These are phyloP conservation scores for Streptanthus diversifolius DNA, from an alignment of 345 rosid genomes.

Conservation along the genomic window DNA sequence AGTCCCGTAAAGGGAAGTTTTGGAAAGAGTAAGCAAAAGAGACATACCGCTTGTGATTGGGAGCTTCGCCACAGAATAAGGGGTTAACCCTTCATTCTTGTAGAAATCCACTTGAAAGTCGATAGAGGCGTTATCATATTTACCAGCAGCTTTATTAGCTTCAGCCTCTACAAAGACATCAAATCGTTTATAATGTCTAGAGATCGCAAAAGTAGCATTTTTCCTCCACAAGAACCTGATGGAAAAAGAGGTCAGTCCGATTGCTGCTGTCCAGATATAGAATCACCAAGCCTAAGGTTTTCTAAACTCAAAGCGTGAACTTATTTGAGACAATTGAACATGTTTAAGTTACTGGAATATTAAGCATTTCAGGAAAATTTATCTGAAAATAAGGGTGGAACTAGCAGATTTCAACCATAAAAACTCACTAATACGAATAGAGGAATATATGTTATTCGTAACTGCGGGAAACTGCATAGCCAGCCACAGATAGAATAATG, in stretches of 20 bases:
- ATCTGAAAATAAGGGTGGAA: background rate
- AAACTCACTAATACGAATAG: background rate
- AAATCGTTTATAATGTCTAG: slow-evolving; percentile 86
- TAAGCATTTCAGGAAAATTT: background rate
- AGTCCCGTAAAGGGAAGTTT: background rate
- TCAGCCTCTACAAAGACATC: slow-evolving; percentile 90
- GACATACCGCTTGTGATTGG: slow-evolving; percentile 86
- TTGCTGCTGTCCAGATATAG: background rate
- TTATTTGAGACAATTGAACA: background rate
- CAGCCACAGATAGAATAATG: background rate
- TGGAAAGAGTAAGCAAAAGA: background rate
- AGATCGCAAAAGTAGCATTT: slow-evolving; percentile 92
- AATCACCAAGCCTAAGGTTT: slow-evolving; percentile 7
- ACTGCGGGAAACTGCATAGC: background rate
- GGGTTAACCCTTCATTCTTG: slow-evolving; percentile 83
- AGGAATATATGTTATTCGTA: background rate
- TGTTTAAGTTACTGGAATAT: background rate
- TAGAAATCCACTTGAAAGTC: slow-evolving; percentile 90
- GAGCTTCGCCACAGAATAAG: slow-evolving; percentile 77
- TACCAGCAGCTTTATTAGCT: slow-evolving; percentile 99
- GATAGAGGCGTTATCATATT: slow-evolving; percentile 84
- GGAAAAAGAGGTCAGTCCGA: slow-evolving; percentile 15
- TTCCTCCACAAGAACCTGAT: slow-evolving; percentile 96
- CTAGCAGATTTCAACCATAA: slow-evolving; percentile 3
- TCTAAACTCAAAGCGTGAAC: background rate